Percentiles rank a stretch among this genome's conserved stretches.
These are phyloP conservation scores for Escallonia herrerae DNA, from an alignment of 129 eudicot genomes.

Conservation along the genomic window DNA sequence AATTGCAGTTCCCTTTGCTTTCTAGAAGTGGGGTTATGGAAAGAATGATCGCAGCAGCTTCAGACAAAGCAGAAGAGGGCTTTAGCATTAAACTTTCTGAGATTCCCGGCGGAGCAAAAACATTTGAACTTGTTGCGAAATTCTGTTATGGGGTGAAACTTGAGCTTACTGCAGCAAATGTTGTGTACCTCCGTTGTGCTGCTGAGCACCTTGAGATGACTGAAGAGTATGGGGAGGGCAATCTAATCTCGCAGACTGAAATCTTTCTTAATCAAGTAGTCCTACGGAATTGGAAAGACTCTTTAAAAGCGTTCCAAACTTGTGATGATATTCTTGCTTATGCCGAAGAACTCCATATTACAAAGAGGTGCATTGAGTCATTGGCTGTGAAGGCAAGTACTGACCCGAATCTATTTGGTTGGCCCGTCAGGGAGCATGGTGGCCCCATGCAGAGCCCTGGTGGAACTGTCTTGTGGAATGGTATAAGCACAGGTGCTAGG, in stretches of 20 bases:
- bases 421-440: conserved; percentile 81
- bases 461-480: conserved; percentile 90
- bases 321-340: conserved; percentile 56
- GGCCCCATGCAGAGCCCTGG: conserved; percentile 98
- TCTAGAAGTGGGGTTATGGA: conserved; percentile 94
- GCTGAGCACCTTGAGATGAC: conserved; percentile 87
- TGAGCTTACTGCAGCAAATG: conserved; percentile 82
- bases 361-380: conserved; percentile 74
- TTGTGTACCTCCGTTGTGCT: conserved; percentile 75
- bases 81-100: conserved; percentile 46
- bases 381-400: conserved; percentile 72
- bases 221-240: conserved; percentile 91
- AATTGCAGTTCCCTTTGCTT: conserved; percentile 77
- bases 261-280: conserved; percentile 70
- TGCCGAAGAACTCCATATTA: conserved; percentile 70
- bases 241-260: conserved; percentile 75
- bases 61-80: conserved; percentile 47
- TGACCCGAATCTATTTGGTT: conserved; percentile 79
- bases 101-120: conserved; percentile 78
- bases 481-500: conserved; percentile 92
- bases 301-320: conserved; percentile 68
- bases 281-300: conserved; percentile 70
- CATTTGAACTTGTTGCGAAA: conserved; percentile 84
- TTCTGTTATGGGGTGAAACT: conserved; percentile 97
- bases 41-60: conserved; percentile 60